phyloP scores from a whole-genome alignment of 2,329 filamentous ascomycete genomes.

The Colletotrichum sojae region DNA sequence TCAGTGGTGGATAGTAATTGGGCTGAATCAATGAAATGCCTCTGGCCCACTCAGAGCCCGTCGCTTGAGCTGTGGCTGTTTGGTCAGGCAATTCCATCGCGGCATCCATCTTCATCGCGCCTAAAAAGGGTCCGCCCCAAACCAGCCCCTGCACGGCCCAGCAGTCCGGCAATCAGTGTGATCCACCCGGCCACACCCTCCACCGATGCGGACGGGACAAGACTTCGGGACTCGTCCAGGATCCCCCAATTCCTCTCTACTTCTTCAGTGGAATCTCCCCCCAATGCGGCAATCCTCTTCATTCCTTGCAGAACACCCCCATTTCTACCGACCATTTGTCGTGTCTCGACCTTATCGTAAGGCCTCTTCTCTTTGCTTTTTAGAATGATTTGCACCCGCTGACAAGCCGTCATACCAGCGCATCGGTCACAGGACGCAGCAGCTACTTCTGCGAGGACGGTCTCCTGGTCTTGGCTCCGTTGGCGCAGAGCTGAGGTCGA shows the following conservation, averaged over 20 bases:
- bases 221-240: conserved; percentile 31
- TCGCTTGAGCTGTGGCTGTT: conserved; percentile 35
- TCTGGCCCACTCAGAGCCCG: conserved; percentile 38
- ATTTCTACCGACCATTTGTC: not conserved
- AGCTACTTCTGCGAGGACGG: not conserved
- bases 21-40: conserved; percentile 42
- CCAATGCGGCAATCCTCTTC: conserved; percentile 38
- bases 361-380: conserved; percentile 11
- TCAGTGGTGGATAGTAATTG: conserved; percentile 41
- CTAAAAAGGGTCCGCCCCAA: conserved; percentile 1
- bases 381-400: not conserved
- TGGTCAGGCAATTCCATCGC: conserved; percentile 24
- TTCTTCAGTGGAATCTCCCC: conserved; percentile 25
- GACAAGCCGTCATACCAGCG: conserved; percentile 6
- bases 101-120: not conserved
- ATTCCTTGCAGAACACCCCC: conserved; percentile 12
- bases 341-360: conserved; percentile 34
- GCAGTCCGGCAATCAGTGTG: conserved; percentile 37
- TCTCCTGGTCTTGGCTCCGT: conserved; percentile 9
- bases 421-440: not conserved
- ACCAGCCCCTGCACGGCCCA: conserved; percentile 32
- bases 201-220: conserved; percentile 37
- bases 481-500: not conserved
- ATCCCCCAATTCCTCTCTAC: conserved; percentile 20
- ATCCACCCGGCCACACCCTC: conserved; percentile 19